Evolutionary conservation across 2,329 filamentous ascomycete species (phyloP).

Genomic region (Corinectria fuckeliana): DNA sequence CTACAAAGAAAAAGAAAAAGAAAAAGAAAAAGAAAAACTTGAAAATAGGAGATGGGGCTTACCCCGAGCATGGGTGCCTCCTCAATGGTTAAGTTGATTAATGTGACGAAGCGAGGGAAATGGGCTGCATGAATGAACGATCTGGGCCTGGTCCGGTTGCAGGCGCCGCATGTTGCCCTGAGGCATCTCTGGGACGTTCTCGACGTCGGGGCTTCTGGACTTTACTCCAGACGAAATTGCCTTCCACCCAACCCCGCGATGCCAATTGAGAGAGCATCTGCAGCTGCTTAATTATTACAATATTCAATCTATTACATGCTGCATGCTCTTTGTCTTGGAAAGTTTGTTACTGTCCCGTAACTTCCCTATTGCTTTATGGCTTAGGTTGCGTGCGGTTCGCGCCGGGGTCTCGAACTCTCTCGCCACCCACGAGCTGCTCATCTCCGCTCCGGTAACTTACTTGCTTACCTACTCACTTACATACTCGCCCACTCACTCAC

Average conservation of each 20-base stretch:
- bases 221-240: conserved; percentile 18
- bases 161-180: conserved; percentile 5
- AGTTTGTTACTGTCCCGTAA: not conserved
- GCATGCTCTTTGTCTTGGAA: not conserved
- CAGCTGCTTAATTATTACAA: no score
- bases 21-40: not conserved
- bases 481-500: no score
- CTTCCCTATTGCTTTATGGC: not conserved
- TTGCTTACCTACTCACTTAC: not conserved
- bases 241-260: not conserved
- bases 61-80: not conserved
- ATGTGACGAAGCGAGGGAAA: conserved; percentile 14
- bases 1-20: no score
- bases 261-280: not conserved
- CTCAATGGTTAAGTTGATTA: not conserved
- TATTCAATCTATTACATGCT: not conserved
- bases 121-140: conserved; percentile 13
- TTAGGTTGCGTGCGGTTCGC: conserved; percentile 10
- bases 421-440: not conserved
- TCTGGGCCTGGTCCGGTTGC: not conserved
- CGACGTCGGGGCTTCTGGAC: not conserved
- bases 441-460: not conserved
- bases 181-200: not conserved
- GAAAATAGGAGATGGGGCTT: conserved; percentile 13
- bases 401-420: conserved; percentile 2